Base-by-base conservation (phyloP, 108 stramenopile genomes). In the Nannochloropsis gaditana region DNA sequence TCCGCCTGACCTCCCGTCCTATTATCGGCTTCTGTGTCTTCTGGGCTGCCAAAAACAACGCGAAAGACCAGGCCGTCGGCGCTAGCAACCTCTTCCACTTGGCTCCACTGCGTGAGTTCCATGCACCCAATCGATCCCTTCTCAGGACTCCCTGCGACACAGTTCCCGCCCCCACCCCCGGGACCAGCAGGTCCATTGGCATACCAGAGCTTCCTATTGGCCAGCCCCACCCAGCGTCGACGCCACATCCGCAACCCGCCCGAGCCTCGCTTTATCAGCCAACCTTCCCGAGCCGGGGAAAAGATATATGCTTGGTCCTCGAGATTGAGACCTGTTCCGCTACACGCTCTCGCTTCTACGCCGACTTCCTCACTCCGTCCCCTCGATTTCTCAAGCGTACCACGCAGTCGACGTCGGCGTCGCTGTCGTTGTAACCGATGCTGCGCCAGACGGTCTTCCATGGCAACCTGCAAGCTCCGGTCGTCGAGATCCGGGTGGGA, bases 231-330 rank as follows among this genome's bases (percentile, higher is more conserved):
- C 59, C 59, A 73, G 19, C 59, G 59, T 6, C 59, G 59, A 15
- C 59, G 59, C 59, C 59, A 73, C n/a, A 73, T 73, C 59, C 59
- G 3, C 5, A 73, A n/a, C 4, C 59, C 59, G 2, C 59, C 59
- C 59, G 59, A 73, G 5, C 59, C 59, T 73, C n/a, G 59, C 59
- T 73, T 73, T 15, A 73, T 73, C 59, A 73, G 59, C 59, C 59
- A 73, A 6, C 59, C 59, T n/a, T 73, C 59, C 59, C n/a, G 59
- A n/a, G 59, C 59, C 15, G 59, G 59, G 6, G 59, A 73, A 73
- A 73, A 73, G 59, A 73, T n/a, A 3, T n/a, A 73, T 15, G n/a
- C 19, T n/a, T n/a, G 19, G 59, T 73, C 59, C n/a, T 73, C 59
- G n/a, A n/a, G 19, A 2, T 73, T 73, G 19, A n/a, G 19, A 31